phyloP scores from a whole-genome alignment of 2,329 filamentous ascomycete genomes.

The Blastomyces emzantsi region DNA sequence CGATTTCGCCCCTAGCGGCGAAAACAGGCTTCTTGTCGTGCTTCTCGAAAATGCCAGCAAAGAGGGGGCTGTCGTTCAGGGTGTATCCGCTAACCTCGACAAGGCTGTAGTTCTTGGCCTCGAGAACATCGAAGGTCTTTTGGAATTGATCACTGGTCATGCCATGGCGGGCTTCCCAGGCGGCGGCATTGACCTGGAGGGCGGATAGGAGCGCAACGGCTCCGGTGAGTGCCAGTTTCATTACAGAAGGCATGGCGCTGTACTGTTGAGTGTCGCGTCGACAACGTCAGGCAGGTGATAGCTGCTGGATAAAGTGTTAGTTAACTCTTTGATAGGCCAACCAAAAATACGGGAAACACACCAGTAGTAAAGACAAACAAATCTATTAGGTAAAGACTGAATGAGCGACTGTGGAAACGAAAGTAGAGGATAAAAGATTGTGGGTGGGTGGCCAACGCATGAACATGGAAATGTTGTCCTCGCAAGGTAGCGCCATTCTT shows the following conservation, averaged over 20 bases:
- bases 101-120: constrained; percentile 4
- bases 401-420: background rate
- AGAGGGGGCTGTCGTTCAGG: background rate
- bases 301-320: background rate
- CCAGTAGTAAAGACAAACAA: background rate
- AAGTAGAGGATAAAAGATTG: background rate
- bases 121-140: constrained; percentile 4
- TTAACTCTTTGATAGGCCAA: background rate
- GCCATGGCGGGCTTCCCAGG: constrained; percentile 10
- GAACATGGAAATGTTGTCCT: background rate
- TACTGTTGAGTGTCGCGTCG: background rate
- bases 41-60: constrained; percentile 4
- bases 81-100: constrained; percentile 5
- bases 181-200: constrained; percentile 6
- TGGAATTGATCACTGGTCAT: constrained; percentile 9
- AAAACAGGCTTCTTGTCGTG: background rate
- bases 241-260: background rate
- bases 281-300: background rate
- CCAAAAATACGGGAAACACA: background rate
- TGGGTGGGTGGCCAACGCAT: background rate
- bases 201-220: constrained; percentile 9
- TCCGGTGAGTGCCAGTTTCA: constrained; percentile 10
- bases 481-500: background rate
- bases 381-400: background rate
- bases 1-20: background rate